phyloP scores from a whole-genome alignment of 148 eudicot species.

The Arbutus unedo region DNA sequence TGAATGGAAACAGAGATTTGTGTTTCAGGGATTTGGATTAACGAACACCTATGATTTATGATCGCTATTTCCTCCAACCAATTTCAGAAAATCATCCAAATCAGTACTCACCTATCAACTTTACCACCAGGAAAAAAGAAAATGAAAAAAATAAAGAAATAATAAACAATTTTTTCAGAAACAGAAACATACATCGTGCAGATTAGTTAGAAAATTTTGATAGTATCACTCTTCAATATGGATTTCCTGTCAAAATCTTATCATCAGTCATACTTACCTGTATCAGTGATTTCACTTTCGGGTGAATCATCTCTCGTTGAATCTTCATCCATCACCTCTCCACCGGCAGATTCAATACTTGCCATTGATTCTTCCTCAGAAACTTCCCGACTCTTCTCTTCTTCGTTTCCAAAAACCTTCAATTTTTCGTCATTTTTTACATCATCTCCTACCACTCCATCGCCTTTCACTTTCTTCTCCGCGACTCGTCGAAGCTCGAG shows the following conservation, averaged over 20 bases:
- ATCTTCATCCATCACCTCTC: constrained; percentile 28
- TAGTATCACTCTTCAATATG: neutral
- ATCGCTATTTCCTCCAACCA: neutral
- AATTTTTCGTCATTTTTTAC: neutral
- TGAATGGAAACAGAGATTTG: too few relatives aligned
- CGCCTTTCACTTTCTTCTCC: constrained; percentile 23
- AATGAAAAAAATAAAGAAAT: neutral
- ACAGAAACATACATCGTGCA: neutral
- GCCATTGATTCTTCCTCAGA: constrained; percentile 7
- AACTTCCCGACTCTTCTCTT: constrained; percentile 18
- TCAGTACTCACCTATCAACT: too few relatives aligned
- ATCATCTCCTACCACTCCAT: neutral
- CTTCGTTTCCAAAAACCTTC: neutral
- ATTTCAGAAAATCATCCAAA: neutral
- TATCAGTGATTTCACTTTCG: constrained; percentile 66
- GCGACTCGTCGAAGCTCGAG: constrained; percentile 63
- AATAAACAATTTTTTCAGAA: neutral
- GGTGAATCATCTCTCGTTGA: constrained; percentile 58
- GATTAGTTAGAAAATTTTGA: too few relatives aligned
- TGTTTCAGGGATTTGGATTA: too few relatives aligned
- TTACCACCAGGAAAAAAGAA: neutral
- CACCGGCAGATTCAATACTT: constrained; percentile 29
- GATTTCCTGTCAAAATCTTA: neutral
- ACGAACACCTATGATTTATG: neutral
- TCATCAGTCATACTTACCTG: constrained; percentile 39